A percentile compares a stretch with the other conserved stretches of the same genome.
phyloP scores from a whole-genome alignment of 768 basidiomycete genomes.

The Xanthoconium purpureum region DNA sequence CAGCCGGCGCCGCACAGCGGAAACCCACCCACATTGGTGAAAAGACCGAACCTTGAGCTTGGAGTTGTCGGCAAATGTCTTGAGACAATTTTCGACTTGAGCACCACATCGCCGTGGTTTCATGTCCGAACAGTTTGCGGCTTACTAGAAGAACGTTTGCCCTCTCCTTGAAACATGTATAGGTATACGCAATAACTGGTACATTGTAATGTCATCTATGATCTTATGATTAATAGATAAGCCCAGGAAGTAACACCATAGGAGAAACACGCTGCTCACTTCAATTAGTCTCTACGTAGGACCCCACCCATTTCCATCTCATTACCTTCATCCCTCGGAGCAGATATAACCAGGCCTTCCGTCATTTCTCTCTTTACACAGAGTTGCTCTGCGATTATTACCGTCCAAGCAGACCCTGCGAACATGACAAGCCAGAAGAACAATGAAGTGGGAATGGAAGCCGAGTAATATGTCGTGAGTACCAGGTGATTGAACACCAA shows the following conservation, averaged over 20 bases:
- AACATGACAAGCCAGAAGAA: conserved; percentile 89
- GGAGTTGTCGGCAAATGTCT: neutral
- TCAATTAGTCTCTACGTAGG: conserved; percentile 58
- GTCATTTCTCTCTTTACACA: conserved; percentile 89
- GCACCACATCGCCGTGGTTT: conserved; percentile 3
- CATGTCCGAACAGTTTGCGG: conserved; percentile 3
- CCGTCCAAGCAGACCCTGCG: conserved; percentile 66
- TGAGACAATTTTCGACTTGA: neutral
- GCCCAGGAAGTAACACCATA: neutral
- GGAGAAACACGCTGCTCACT: conserved; percentile 39
- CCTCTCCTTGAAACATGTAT: conserved; percentile 19
- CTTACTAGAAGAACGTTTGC: conserved; percentile 2
- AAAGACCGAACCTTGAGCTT: conserved; percentile 17
- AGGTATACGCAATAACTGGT: conserved; percentile 12
- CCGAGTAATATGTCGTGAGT: conserved; percentile 81
- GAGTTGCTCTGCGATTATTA: conserved; percentile 85
- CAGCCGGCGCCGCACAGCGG: conserved; percentile 3
- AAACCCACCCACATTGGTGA: neutral
- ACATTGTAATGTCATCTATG: conserved; percentile 22
- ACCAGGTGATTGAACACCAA: conserved; percentile 90
- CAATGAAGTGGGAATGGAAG: conserved; percentile 71
- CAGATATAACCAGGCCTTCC: conserved; percentile 66
- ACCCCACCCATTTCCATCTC: conserved; percentile 53
- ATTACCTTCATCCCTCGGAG: conserved; percentile 42
- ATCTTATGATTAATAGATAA: conserved; percentile 1